A percentile compares a stretch with the other conserved stretches of the same genome.
Conservation (phyloP, 1,284 basidiomycete species). For the Neolentinus lepideus region DNA sequence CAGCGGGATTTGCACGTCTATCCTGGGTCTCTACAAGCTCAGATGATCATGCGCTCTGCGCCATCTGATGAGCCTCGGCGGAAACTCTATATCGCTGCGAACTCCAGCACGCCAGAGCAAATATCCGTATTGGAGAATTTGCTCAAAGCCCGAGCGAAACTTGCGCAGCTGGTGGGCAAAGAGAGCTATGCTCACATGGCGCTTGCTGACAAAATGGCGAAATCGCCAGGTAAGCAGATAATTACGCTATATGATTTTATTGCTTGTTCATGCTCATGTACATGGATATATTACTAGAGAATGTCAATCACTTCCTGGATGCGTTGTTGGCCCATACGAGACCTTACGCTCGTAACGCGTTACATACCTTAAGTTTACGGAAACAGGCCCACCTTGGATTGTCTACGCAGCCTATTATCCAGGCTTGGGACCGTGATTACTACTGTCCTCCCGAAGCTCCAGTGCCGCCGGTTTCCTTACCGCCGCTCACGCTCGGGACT, state of each 20-base stretch:
- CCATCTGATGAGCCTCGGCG: slow-evolving; percentile 77
- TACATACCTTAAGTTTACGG: slow-evolving; percentile 62
- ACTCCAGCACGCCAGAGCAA: slow-evolving; percentile 63
- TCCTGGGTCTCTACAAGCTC: slow-evolving; percentile 82
- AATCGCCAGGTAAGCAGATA: slow-evolving; percentile 61
- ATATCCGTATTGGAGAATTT: slow-evolving; percentile 73
- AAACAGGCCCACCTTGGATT: slow-evolving; percentile 67
- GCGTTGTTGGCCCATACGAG: slow-evolving; percentile 73
- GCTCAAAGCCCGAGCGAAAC: slow-evolving; percentile 66
- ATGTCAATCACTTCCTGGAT: slow-evolving; percentile 79
- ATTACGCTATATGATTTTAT: slow-evolving; percentile 1
- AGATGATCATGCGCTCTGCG: slow-evolving; percentile 87
- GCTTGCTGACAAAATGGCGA: slow-evolving; percentile 92
- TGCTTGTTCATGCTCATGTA: slow-evolving; percentile 6
- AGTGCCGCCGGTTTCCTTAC: slow-evolving; percentile 62
- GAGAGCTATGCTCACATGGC: slow-evolving; percentile 81
- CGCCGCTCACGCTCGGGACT: slow-evolving; percentile 73
- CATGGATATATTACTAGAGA: slow-evolving; percentile 38
- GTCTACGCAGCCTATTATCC: slow-evolving; percentile 53
- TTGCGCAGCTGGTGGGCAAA: slow-evolving; percentile 78
- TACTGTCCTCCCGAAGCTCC: slow-evolving; percentile 77
- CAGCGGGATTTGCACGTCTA: slow-evolving; percentile 67
- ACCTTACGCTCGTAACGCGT: slow-evolving; percentile 66
- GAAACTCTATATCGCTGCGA: slow-evolving; percentile 73
- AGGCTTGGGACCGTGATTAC: slow-evolving; percentile 93